Evolutionary conservation across 371 early-diverging fungal species (phyloP), one percentile per base, ranked within the genome.

Genomic region (Apophysomyces sp.): DNA sequence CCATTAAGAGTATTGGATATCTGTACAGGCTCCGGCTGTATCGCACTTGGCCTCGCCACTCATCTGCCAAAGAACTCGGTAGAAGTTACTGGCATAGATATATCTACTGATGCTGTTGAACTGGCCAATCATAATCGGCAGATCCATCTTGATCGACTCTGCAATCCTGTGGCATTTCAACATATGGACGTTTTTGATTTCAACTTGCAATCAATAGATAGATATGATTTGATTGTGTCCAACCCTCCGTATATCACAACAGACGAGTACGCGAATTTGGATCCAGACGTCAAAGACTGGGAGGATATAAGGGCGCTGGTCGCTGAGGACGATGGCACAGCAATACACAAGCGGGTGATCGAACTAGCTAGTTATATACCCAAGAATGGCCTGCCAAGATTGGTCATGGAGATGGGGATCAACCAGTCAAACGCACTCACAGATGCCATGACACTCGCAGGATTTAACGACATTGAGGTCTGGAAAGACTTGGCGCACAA

Each of bases 201-300:
- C 0, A 15, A 53, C 55, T 29, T 55, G 37, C 28, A 8, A 36
- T 39, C 8, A 51, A 62, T 9, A 36, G 61, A 57, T 3, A 39
- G 55, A 1, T 61, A 66, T 32, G 84, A 95, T 62, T 37, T 95
- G 41, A 75, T 97, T 16, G 87, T 94, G 0, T 82, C 92, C 39
- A 97, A 97, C 69, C 98, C 98, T 18, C 98, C 98, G 0, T 96
- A 97, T 62, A 84, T 97, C n/a, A 81, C 94, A 0, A 71, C 69
- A 3, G 66, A 74, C 0, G 95, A 96, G 56, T 92, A 92, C 57
- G 63, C 62, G 0, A 52, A 52, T 0, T 69, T 96, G 16, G 90
- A 86, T 11, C 78, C 85, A 0, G 86, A 86, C 52, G 95, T 97
- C 4, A 82, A 81, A 29, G 75, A 85, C 3, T 96, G 94, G 94